Percentiles rank a stretch among this genome's conserved stretches.
These are phyloP conservation scores for Fusarium pseudograminearum DNA, from an alignment of 2,329 filamentous ascomycete genomes.

Conservation along the genomic window DNA sequence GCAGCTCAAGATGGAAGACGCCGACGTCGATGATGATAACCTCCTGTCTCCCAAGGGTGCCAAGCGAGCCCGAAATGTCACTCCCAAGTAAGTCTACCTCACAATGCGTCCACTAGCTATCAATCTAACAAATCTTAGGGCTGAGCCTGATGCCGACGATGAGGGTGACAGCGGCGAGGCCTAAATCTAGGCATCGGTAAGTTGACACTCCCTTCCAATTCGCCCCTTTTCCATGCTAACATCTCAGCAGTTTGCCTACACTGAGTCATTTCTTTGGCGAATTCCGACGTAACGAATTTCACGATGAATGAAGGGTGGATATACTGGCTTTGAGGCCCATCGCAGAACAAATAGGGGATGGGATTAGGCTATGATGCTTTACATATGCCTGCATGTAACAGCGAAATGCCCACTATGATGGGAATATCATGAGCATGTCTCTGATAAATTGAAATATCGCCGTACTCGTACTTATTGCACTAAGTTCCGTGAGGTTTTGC, in stretches of 20 bases:
- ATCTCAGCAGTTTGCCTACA: background rate
- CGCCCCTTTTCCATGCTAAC: background rate
- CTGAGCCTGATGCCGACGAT: constrained; percentile 27
- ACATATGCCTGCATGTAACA: constrained; percentile 29
- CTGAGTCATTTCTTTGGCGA: background rate
- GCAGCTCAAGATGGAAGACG: constrained; percentile 49
- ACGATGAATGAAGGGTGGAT: background rate
- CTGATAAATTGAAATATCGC: constrained; percentile 26
- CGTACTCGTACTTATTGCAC: too few relatives aligned
- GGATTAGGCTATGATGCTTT: constrained; percentile 23
- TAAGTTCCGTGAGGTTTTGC: background rate
- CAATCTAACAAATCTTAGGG: constrained; percentile 21
- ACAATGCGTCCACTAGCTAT: constrained; percentile 17
- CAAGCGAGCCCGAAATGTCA: constrained; percentile 46
- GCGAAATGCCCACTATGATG: constrained; percentile 21
- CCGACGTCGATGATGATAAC: constrained; percentile 15
- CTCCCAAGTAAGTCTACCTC: constrained; percentile 34
- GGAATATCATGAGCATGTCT: constrained; percentile 34
- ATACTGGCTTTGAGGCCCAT: constrained; percentile 10
- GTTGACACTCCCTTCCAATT: background rate
- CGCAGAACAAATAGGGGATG: constrained; percentile 18
- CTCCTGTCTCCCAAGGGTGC: constrained; percentile 15
- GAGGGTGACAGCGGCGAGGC: constrained; percentile 7
- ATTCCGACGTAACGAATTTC: background rate
- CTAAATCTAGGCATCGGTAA: constrained; percentile 17